Evolutionary conservation across 2,329 filamentous ascomycete species (phyloP).

Genomic region (Paracoccidioides lutzii): DNA sequence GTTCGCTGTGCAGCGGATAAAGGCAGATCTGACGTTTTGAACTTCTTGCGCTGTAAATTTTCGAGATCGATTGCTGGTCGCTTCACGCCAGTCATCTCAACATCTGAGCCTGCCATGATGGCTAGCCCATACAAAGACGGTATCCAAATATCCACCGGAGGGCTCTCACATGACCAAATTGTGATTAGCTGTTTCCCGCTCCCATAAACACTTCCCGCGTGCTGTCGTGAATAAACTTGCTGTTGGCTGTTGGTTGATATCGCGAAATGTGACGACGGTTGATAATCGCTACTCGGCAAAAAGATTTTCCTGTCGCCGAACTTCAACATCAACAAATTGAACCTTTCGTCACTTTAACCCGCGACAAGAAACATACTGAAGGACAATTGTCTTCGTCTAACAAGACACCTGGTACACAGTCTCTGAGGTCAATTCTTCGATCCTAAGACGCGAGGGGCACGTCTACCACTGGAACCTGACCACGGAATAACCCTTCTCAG

Average conservation of each 20-base stretch:
- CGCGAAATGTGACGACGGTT: not conserved
- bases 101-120: conserved; percentile 22
- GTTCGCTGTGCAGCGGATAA: conserved; percentile 45
- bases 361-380: not conserved
- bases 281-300: not conserved
- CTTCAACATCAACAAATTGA: not conserved
- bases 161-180: not conserved
- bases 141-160: not conserved
- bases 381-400: not conserved
- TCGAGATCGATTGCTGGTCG: conserved; percentile 22
- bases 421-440: conserved; percentile 1
- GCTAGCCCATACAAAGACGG: not conserved
- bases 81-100: conserved; percentile 18
- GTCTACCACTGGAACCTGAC: not conserved
- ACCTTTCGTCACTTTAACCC: not conserved
- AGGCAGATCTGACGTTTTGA: conserved; percentile 49
- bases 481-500: not conserved
- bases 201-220: not conserved
- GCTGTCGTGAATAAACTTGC: not conserved
- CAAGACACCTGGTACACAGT: not conserved
- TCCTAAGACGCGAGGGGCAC: not conserved
- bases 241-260: not conserved
- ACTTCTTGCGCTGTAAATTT: conserved; percentile 33
- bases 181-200: not conserved
- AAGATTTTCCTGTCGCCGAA: not conserved